Evolutionary conservation across 2,329 filamentous ascomycete species (phyloP).

Genomic region (Coleophoma cylindrospora): DNA sequence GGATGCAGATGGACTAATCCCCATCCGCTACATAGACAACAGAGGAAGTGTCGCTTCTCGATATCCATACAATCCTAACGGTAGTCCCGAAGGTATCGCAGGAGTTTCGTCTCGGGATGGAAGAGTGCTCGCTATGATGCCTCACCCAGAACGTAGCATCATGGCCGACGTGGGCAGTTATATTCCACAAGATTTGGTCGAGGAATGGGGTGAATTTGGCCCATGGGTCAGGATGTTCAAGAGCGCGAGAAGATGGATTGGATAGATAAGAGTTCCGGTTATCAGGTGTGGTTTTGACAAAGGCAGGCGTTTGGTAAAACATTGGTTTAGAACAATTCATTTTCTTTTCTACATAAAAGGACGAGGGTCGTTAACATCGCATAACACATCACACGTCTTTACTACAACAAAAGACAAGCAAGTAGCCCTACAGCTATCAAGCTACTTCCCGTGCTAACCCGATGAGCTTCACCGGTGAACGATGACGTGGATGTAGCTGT

Average conservation of each 20-base stretch:
- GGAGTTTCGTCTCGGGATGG: conserved; percentile 62
- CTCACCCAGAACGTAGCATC: conserved; percentile 68
- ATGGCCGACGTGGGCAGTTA: conserved; percentile 64
- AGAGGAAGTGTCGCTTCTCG: conserved; percentile 66
- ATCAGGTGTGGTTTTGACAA: no score
- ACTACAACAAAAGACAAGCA: no score
- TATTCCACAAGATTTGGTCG: conserved; percentile 46
- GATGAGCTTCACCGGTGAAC: no score
- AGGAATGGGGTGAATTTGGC: conserved; percentile 65
- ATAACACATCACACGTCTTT: no score
- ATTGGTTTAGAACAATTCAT: no score
- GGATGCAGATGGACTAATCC: conserved; percentile 62
- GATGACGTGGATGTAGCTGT: no score
- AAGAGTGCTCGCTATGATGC: conserved; percentile 68
- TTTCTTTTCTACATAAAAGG: no score
- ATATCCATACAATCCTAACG: conserved; percentile 86
- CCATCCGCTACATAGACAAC: conserved; percentile 85
- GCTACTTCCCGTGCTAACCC: no score
- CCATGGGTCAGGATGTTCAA: conserved; percentile 69
- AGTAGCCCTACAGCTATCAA: no score
- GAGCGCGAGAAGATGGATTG: conserved; percentile 69
- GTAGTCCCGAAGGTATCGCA: conserved; percentile 63
- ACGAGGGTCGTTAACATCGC: no score
- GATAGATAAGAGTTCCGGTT: conserved; percentile 28
- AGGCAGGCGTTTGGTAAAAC: no score